Evolutionary conservation across 2,329 filamentous ascomycete species (phyloP).

Genomic region (Ophiostoma sp.): DNA sequence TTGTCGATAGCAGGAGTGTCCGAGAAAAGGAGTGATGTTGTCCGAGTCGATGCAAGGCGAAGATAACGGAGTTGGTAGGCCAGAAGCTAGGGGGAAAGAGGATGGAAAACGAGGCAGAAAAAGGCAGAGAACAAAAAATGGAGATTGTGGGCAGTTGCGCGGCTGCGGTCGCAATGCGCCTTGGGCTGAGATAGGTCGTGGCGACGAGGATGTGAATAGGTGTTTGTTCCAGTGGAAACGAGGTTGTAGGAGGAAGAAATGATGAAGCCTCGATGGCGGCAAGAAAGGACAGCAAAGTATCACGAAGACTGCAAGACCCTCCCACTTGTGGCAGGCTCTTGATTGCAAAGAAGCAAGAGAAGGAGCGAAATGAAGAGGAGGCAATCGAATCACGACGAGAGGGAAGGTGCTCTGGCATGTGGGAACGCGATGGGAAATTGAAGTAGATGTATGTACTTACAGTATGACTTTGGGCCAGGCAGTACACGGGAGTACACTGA

Average conservation of each 20-base stretch:
- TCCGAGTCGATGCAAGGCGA: constrained; percentile 1
- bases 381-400: neutral
- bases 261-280: neutral
- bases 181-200: neutral
- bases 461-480: neutral
- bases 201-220: neutral
- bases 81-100: neutral
- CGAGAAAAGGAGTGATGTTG: neutral
- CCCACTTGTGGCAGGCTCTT: neutral
- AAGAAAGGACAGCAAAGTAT: constrained; percentile 2
- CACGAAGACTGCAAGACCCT: neutral
- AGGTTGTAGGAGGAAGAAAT: constrained; percentile 7
- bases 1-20: neutral
- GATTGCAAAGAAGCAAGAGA: neutral
- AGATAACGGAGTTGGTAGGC: neutral
- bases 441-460: neutral
- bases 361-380: neutral
- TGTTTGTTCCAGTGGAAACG: neutral
- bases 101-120: neutral
- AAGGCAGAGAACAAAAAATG: neutral
- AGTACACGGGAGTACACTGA: neutral
- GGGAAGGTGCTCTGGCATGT: constrained; percentile 12
- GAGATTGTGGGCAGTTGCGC: neutral
- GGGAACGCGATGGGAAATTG: constrained; percentile 19
- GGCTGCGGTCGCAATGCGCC: neutral